These are phyloP conservation scores for Pythium diclinum DNA, from an alignment of 352 stramenopile genomes.

Conservation along the genomic window DNA sequence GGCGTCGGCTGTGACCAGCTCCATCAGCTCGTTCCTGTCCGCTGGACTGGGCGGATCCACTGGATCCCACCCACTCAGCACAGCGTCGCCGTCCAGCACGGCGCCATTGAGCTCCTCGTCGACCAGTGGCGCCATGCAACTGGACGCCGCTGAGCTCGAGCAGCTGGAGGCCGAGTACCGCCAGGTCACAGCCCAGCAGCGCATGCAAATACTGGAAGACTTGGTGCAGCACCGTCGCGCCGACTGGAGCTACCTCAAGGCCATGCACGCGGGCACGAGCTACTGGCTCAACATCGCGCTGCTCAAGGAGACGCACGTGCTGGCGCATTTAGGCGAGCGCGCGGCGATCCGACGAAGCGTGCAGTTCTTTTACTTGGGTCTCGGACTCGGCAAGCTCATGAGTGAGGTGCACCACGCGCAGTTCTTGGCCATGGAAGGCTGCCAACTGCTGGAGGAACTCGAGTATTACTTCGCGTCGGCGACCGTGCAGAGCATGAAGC, in stretches of 20 bases:
- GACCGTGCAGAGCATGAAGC: slow-evolving; percentile 83
- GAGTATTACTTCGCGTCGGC: slow-evolving; percentile 81
- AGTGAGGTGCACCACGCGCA: slow-evolving; percentile 51
- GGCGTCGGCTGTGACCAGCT: slow-evolving; percentile 26
- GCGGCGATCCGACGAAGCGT: slow-evolving; percentile 52
- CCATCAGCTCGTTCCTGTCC: slow-evolving; percentile 18
- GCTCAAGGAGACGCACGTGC: slow-evolving; percentile 62
- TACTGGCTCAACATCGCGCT: slow-evolving; percentile 82
- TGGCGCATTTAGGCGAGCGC: slow-evolving; percentile 57
- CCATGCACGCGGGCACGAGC: slow-evolving; percentile 74
- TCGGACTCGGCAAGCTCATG: slow-evolving; percentile 64
- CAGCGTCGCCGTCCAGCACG: slow-evolving; percentile 13
- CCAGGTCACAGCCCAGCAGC: slow-evolving; percentile 61
- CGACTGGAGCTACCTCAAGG: slow-evolving; percentile 81
- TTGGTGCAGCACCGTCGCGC: slow-evolving; percentile 66
- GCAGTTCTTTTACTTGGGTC: slow-evolving; percentile 80
- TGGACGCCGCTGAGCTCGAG: slow-evolving; percentile 22
- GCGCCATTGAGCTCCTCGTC: slow-evolving; percentile 10
- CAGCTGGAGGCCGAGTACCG: slow-evolving; percentile 37
- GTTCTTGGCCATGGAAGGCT: slow-evolving; percentile 65
- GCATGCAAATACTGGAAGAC: slow-evolving; percentile 68
- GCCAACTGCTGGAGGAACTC: slow-evolving; percentile 80
- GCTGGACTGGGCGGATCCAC: not conserved
- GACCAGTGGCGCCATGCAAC: not conserved
- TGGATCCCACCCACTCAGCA: not conserved